Evolutionary conservation across 2,329 filamentous ascomycete species (phyloP), one percentile per base, ranked within the genome.

Genomic region (Xylariaceae sp.): DNA sequence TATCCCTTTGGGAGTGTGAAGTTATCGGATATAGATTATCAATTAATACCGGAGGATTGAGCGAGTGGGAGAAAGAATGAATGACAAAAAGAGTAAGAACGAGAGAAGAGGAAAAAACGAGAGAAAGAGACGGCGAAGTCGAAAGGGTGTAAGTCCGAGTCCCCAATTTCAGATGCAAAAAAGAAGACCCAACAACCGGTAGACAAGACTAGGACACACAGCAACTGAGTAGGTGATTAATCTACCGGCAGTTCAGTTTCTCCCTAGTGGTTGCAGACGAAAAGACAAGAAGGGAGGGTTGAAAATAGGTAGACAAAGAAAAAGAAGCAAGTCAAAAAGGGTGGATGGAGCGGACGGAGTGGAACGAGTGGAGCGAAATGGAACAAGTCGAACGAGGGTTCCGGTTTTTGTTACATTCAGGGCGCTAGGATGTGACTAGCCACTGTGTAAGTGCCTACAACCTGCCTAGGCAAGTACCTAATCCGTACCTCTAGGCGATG

Each of bases 21-120:
- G 47, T 39, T 17, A 57, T 39, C 34, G 37, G 23, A 34, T 23
- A 51, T 44, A 50, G 39, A 60, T 50, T 57, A 60, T 55, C 37
- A 50, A 53, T 55, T 34, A 52, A 50, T 8, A 34, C 55, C 30
- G n/a, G 47, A 23, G 2, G 42, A 45, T 2, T 4, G 15, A 47
- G 34, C 2, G 45, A 15, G 37, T 13, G 39, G n/a, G 13, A 15
- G 13, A 15, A 4, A 47, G 9, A 15, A 39, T 11, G 15, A 45
- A 56, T 7, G 54, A 56, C 17, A 55, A 23, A 49, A 55, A 5
- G 23, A 39, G 11, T 15, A n/a, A 35, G 34, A 42, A 15, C 45
- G 47, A 52, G 7, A 47, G 48, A 51, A 11, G 8, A 8, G 18
- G 23, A 51, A 57, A 47, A 37, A 44, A 58, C 52, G 51, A 15